phyloP scores from a whole-genome alignment of 73 alveolate species.

The Breviolum minutum region DNA sequence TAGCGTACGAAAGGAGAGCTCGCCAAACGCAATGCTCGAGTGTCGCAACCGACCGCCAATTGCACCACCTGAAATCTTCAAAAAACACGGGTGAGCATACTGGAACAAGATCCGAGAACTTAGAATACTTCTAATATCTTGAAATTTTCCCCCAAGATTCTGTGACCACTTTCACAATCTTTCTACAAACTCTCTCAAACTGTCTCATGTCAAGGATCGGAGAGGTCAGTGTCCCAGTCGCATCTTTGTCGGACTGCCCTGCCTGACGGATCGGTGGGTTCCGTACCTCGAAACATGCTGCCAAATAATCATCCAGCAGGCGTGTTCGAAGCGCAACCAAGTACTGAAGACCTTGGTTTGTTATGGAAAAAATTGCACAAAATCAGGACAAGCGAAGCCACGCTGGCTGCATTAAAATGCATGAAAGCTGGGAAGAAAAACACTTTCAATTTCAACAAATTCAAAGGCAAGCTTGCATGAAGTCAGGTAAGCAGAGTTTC shows the following conservation, averaged over 20 bases:
- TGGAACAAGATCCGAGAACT: too few relatives aligned
- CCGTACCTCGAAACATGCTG: not conserved
- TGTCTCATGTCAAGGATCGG: too few relatives aligned
- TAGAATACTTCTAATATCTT: too few relatives aligned
- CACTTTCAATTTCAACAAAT: not conserved
- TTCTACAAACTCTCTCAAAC: too few relatives aligned
- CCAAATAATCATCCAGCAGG: conserved; percentile 12
- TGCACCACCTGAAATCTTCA: conserved; percentile 32
- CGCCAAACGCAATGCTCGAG: conserved; percentile 54
- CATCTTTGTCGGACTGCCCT: too few relatives aligned
- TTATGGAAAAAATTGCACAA: too few relatives aligned
- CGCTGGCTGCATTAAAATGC: not conserved
- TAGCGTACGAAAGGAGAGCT: not conserved
- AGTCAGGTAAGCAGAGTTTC: too few relatives aligned
- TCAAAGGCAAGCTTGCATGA: too few relatives aligned
- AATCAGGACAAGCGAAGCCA: not conserved
- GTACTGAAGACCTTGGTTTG: conserved; percentile 36
- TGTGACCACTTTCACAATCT: too few relatives aligned
- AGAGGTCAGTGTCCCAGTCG: too few relatives aligned
- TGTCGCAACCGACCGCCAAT: conserved; percentile 84
- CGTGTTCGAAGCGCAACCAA: conserved; percentile 61
- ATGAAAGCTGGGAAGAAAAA: not conserved
- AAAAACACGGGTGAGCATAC: too few relatives aligned
- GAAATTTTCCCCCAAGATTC: too few relatives aligned
- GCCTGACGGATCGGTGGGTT: not conserved